These are phyloP conservation scores for Celoporthe dispersa DNA, from an alignment of 2,329 filamentous ascomycete species.

Conservation along the genomic window DNA sequence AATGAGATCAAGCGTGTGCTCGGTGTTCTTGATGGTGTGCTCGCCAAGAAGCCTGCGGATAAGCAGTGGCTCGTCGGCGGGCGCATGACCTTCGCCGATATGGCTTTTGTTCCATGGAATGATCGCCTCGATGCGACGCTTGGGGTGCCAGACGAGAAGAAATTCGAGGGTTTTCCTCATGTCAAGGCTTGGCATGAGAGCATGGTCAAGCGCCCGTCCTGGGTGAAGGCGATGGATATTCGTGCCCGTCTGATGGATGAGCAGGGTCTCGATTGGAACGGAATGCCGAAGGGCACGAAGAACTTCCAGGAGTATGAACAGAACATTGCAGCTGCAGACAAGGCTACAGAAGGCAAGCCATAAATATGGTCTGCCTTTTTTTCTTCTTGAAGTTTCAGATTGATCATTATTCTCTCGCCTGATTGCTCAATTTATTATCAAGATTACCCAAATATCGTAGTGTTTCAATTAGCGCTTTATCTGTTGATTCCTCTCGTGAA, in stretches of 20 bases:
- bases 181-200: conserved; percentile 42
- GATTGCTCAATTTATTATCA: too few species aligned
- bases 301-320: conserved; percentile 37
- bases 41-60: conserved; percentile 29
- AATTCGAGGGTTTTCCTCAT: conserved; percentile 35
- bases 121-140: conserved; percentile 26
- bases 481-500: too few species aligned
- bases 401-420: too few species aligned
- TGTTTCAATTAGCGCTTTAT: too few species aligned
- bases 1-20: conserved; percentile 35
- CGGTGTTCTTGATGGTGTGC: conserved; percentile 33
- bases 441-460: too few species aligned
- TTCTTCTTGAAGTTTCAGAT: too few species aligned
- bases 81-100: conserved; percentile 34
- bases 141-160: conserved; percentile 35
- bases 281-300: conserved; percentile 42
- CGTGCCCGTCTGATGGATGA: conserved; percentile 42
- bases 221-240: conserved; percentile 40
- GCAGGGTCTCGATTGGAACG: conserved; percentile 42
- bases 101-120: conserved; percentile 35
- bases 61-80: conserved; percentile 36
- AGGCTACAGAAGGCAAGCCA: neutral
- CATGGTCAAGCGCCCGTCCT: conserved; percentile 40
- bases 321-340: conserved; percentile 34
- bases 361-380: too few species aligned